These are phyloP conservation scores for Hyphodiscus hymeniophilus DNA, from an alignment of 495 filamentous ascomycete species.

Conservation along the genomic window DNA sequence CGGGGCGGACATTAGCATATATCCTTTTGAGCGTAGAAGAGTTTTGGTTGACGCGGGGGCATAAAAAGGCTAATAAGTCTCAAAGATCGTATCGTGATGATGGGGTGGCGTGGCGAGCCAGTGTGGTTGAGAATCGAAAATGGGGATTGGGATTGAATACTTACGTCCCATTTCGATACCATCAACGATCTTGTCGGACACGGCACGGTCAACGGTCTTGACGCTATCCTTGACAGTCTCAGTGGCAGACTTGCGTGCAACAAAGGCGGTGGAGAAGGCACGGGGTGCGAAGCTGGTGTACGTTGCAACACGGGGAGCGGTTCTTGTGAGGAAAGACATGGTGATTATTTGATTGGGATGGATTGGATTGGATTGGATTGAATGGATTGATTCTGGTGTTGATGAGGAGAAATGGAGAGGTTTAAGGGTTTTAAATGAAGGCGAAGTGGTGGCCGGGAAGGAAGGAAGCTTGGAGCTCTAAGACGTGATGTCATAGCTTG, in stretches of 20 bases:
- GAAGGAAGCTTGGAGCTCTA: no score
- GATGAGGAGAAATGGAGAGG: no score
- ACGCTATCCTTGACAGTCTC: slow-evolving; percentile 43
- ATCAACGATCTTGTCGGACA: slow-evolving; percentile 46
- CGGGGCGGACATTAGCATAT: slow-evolving; percentile 1
- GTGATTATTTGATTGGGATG: slow-evolving; percentile 13
- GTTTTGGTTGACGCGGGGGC: background rate
- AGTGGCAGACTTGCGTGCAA: slow-evolving; percentile 29
- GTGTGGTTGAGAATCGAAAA: background rate
- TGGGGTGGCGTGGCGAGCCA: background rate
- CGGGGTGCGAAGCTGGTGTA: slow-evolving; percentile 21
- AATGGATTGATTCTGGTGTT: no score
- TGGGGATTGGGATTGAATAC: slow-evolving; percentile 17
- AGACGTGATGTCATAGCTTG: no score
- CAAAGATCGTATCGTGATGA: background rate
- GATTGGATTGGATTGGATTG: no score
- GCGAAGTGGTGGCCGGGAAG: no score
- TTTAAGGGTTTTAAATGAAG: no score
- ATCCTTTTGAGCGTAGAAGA: background rate
- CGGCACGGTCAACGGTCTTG: slow-evolving; percentile 41
- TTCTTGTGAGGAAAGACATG: slow-evolving; percentile 43
- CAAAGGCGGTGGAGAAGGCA: slow-evolving; percentile 35
- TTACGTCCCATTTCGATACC: slow-evolving; percentile 44
- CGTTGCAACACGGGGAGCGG: slow-evolving; percentile 20
- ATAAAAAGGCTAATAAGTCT: background rate